Conservation (phyloP, 2,329 filamentous ascomycete species). For the Neonectria neomacrospora region DNA sequence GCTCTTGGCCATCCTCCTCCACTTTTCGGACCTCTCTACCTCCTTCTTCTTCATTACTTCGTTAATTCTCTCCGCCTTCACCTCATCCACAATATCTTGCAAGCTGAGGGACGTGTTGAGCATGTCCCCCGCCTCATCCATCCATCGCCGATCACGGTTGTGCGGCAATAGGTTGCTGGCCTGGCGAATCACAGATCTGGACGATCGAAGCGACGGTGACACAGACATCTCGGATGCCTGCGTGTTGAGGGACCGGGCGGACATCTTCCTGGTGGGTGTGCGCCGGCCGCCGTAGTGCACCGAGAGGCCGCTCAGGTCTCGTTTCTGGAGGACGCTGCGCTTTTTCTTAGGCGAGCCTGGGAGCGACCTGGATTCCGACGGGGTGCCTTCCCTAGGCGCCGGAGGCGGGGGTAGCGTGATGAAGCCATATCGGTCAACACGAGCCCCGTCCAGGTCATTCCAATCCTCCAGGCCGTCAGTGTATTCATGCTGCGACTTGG, state of each 20-base stretch:
- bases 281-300: slow-evolving; percentile 54
- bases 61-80: slow-evolving; percentile 61
- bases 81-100: slow-evolving; percentile 66
- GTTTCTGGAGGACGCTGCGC: slow-evolving; percentile 55
- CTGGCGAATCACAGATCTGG: slow-evolving; percentile 65
- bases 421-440: slow-evolving; percentile 76
- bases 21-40: slow-evolving; percentile 71
- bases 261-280: slow-evolving; percentile 65
- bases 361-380: slow-evolving; percentile 55
- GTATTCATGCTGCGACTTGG: slow-evolving; percentile 57
- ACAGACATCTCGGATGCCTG: slow-evolving; percentile 64
- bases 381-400: slow-evolving; percentile 54
- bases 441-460: slow-evolving; percentile 69
- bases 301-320: slow-evolving; percentile 52
- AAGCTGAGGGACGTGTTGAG: slow-evolving; percentile 68
- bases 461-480: slow-evolving; percentile 73
- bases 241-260: slow-evolving; percentile 68
- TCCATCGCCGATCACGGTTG: slow-evolving; percentile 69
- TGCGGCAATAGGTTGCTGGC: slow-evolving; percentile 69
- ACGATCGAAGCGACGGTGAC: slow-evolving; percentile 61
- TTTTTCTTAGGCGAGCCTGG: slow-evolving; percentile 59
- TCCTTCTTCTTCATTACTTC: slow-evolving; percentile 72
- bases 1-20: slow-evolving; percentile 73
- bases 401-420: slow-evolving; percentile 62
- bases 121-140: slow-evolving; percentile 76